Percentiles rank a stretch among this genome's conserved stretches.
Conservation (phyloP, 1,284 basidiomycete genomes). For the Tetrapyrgos nigripes region DNA sequence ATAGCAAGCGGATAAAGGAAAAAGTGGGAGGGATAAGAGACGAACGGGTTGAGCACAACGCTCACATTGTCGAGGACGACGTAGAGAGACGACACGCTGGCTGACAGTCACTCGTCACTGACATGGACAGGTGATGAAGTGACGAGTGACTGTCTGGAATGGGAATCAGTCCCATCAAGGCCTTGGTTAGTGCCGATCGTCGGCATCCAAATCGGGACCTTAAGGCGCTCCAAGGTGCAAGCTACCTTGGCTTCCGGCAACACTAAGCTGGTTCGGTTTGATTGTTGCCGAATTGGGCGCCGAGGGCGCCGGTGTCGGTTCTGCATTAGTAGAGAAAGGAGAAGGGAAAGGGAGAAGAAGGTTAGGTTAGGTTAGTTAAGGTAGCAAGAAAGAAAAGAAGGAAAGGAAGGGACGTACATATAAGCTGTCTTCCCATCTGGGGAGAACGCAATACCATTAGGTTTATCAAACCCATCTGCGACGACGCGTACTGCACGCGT, state of each 20-base stretch:
- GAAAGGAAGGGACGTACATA: conserved; percentile 51
- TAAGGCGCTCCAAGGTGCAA: too few relatives aligned
- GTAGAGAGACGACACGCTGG: too few relatives aligned
- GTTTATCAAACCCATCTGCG: conserved; percentile 67
- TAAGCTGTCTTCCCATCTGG: conserved; percentile 70
- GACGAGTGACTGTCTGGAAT: too few relatives aligned
- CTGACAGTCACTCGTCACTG: too few relatives aligned
- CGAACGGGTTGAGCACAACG: not conserved
- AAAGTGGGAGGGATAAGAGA: not conserved
- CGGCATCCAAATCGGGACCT: too few relatives aligned
- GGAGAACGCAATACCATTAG: conserved; percentile 75
- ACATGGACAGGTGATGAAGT: too few relatives aligned
- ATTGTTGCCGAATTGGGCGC: conserved; percentile 47
- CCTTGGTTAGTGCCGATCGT: too few relatives aligned
- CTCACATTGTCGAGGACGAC: too few relatives aligned
- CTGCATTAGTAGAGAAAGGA: conserved; percentile 40
- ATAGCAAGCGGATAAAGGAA: too few relatives aligned
- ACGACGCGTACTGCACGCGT: conserved; percentile 73
- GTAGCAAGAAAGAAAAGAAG: conserved; percentile 8
- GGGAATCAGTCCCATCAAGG: too few relatives aligned
- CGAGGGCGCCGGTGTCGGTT: conserved; percentile 57
- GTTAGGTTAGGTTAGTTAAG: not conserved
- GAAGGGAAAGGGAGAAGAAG: not conserved
- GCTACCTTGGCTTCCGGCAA: too few relatives aligned
- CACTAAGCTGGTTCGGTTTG: conserved; percentile 72